Percentiles rank a stretch among this genome's conserved stretches.
phyloP scores from a whole-genome alignment of 208 protist species.

The Tritrichomonas foetus region DNA sequence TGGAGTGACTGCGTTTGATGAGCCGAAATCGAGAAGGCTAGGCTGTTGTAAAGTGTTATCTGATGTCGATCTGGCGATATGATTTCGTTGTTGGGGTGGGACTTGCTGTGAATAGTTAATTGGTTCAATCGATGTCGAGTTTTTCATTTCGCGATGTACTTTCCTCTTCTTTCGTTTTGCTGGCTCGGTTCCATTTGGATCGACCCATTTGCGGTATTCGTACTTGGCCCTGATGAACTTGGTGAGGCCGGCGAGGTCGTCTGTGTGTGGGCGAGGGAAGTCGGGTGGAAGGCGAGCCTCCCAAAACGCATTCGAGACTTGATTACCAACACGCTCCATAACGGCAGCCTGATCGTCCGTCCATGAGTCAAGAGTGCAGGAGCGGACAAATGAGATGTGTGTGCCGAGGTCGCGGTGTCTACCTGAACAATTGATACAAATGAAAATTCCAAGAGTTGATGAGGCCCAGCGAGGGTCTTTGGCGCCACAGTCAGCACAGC shows the following conservation, averaged over 20 bases:
- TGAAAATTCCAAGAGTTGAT: slow-evolving; percentile 61
- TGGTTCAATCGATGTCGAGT: too few species aligned
- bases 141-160: too few species aligned
- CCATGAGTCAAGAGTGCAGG: slow-evolving; percentile 57
- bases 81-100: too few species aligned
- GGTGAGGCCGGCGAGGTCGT: not conserved
- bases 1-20: too few species aligned
- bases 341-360: slow-evolving; percentile 42
- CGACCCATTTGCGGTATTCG: not conserved
- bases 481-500: slow-evolving; percentile 47
- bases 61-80: too few species aligned
- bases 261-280: not conserved
- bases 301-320: not conserved
- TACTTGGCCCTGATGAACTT: slow-evolving; percentile 1
- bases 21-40: too few species aligned
- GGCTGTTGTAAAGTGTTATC: too few species aligned
- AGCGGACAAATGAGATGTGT: slow-evolving; percentile 59
- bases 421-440: slow-evolving; percentile 64
- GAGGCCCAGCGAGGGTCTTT: slow-evolving; percentile 51
- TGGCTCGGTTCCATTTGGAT: not conserved
- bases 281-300: not conserved
- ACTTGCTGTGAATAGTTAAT: too few species aligned
- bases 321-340: slow-evolving; percentile 44
- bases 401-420: slow-evolving; percentile 60
- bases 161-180: not conserved